A percentile compares a stretch with the other conserved stretches of the same genome.
phyloP scores from a whole-genome alignment of 805 yeast species.

The Wickerhamiella qilinensis region DNA sequence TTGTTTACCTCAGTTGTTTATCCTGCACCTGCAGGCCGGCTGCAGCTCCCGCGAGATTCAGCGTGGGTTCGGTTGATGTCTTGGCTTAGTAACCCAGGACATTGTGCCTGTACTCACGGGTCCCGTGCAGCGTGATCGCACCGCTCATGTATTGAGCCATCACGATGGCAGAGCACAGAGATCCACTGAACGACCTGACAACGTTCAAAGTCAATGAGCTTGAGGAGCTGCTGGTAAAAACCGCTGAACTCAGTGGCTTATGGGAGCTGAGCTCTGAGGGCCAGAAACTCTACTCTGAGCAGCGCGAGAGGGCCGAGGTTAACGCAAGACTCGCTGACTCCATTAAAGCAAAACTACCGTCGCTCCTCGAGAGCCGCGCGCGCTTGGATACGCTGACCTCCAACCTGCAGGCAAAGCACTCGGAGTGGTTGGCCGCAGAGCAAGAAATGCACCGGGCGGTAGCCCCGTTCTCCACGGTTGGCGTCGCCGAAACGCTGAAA shows the following conservation, averaged over 20 bases:
- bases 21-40: no score
- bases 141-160: no score
- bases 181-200: not conserved
- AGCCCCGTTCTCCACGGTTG: constrained; percentile 25
- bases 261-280: constrained; percentile 16
- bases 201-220: not conserved
- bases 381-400: constrained; percentile 6
- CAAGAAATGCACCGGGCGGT: constrained; percentile 21
- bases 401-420: not conserved
- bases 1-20: no score
- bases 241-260: not conserved
- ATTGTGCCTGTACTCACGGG: no score
- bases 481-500: constrained; percentile 21
- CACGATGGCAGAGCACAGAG: no score
- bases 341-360: not conserved
- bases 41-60: no score
- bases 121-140: no score
- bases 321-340: constrained; percentile 13
- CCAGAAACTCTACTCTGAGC: constrained; percentile 14
- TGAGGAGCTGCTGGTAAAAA: not conserved
- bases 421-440: constrained; percentile 7
- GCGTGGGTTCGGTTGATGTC: no score
- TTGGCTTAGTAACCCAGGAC: no score
- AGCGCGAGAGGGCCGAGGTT: constrained; percentile 15
- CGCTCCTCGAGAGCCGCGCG: not conserved